phyloP scores from a whole-genome alignment of 495 filamentous ascomycete genomes.

The Xylaria castorea region DNA sequence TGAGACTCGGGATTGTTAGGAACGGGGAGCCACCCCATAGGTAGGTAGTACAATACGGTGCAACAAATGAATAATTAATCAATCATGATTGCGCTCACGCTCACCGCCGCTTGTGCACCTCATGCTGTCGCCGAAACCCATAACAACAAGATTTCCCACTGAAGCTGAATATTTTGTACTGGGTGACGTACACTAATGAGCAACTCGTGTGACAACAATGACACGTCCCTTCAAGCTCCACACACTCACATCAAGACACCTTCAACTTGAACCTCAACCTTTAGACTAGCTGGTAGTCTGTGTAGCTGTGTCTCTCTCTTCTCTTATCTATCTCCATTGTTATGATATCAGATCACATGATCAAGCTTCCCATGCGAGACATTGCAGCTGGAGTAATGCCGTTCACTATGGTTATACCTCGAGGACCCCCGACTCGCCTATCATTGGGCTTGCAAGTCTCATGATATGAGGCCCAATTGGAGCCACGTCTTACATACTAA shows the following conservation, averaged over 20 bases:
- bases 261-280: background rate
- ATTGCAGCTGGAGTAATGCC: conserved; percentile 5
- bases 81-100: background rate
- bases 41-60: background rate
- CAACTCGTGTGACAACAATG: conserved; percentile 1
- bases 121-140: background rate
- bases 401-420: background rate
- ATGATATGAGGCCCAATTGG: background rate
- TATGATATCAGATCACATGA: conserved; percentile 28
- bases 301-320: background rate
- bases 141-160: background rate
- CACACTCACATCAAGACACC: background rate
- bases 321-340: background rate
- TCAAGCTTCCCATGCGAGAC: background rate
- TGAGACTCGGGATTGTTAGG: background rate
- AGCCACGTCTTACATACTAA: conserved; percentile 12
- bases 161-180: conserved; percentile 4
- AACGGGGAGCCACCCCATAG: background rate
- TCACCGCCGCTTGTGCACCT: background rate
- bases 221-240: conserved; percentile 11
- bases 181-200: background rate
- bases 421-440: background rate
- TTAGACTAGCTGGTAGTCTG: background rate
- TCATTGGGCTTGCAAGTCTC: background rate
- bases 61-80: background rate